These are phyloP conservation scores for Nakataea oryzae DNA, from an alignment of 2,329 filamentous ascomycete genomes.

Conservation along the genomic window DNA sequence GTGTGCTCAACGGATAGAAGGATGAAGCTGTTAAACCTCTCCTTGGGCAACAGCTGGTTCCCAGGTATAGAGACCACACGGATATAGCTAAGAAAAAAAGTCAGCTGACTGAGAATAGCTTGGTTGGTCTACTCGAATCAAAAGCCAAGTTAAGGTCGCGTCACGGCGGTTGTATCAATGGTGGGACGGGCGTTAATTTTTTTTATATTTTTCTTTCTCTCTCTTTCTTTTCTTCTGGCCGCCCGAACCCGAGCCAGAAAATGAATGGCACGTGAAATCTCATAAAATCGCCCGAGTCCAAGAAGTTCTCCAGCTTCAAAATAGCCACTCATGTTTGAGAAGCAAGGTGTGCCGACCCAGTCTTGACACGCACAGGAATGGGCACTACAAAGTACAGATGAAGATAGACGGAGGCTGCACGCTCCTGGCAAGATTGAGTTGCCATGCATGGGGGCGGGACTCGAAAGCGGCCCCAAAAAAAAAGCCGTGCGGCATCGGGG, in stretches of 20 bases:
- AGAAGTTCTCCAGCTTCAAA: neutral
- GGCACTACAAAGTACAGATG: neutral
- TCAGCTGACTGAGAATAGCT: neutral
- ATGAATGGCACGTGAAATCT: too few species aligned
- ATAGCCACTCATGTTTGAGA: neutral
- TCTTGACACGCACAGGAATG: neutral
- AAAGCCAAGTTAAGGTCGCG: neutral
- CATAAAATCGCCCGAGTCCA: neutral
- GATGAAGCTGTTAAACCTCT: neutral
- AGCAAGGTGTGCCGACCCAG: too few species aligned
- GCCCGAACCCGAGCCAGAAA: too few species aligned
- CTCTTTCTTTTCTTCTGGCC: neutral
- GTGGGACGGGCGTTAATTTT: neutral
- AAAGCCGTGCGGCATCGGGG: too few species aligned
- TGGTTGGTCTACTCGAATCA: neutral
- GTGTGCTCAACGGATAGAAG: neutral
- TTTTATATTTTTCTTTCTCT: neutral
- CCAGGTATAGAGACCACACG: neutral
- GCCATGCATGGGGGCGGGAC: neutral
- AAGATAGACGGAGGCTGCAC: neutral
- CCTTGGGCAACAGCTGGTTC: neutral
- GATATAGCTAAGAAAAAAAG: neutral
- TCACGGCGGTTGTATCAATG: neutral
- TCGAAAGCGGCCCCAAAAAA: too few species aligned
- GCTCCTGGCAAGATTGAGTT: neutral